phyloP scores from a whole-genome alignment of 2,329 filamentous ascomycete species.

The Acephala macrosclerotiorum region DNA sequence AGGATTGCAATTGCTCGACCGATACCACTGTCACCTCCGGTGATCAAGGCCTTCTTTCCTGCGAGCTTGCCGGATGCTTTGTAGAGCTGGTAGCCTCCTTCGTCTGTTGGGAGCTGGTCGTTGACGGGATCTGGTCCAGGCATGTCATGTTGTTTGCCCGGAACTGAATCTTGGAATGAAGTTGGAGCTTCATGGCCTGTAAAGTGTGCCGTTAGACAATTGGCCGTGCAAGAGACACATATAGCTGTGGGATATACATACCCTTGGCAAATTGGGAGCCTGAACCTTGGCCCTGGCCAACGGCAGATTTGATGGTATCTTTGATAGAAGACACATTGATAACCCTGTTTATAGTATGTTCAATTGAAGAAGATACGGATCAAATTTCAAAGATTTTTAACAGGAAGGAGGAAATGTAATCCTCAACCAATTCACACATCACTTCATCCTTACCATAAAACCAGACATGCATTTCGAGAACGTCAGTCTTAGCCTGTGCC shows the following conservation, averaged over 20 bases:
- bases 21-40: conserved; percentile 82
- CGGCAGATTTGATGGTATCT: conserved; percentile 39
- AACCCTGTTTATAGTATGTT: neutral
- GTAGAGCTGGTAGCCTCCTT: conserved; percentile 74
- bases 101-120: conserved; percentile 70
- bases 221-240: neutral
- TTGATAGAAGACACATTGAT: conserved; percentile 41
- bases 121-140: conserved; percentile 62
- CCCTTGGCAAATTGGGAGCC: conserved; percentile 45
- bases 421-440: conserved; percentile 37
- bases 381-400: neutral
- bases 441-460: conserved; percentile 31
- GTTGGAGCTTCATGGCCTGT: conserved; percentile 58
- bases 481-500: conserved; percentile 1
- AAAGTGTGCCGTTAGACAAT: neutral
- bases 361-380: neutral
- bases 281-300: conserved; percentile 21
- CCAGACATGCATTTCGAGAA: neutral
- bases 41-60: conserved; percentile 80
- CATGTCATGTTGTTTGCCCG: conserved; percentile 60
- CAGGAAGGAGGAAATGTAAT: conserved; percentile 36
- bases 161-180: conserved; percentile 59
- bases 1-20: conserved; percentile 78
- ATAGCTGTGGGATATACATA: conserved; percentile 26
- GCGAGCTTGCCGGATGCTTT: conserved; percentile 77